Evolutionary conservation across 2,329 filamentous ascomycete species (phyloP).

Genomic region (Fusarium tupiense): DNA sequence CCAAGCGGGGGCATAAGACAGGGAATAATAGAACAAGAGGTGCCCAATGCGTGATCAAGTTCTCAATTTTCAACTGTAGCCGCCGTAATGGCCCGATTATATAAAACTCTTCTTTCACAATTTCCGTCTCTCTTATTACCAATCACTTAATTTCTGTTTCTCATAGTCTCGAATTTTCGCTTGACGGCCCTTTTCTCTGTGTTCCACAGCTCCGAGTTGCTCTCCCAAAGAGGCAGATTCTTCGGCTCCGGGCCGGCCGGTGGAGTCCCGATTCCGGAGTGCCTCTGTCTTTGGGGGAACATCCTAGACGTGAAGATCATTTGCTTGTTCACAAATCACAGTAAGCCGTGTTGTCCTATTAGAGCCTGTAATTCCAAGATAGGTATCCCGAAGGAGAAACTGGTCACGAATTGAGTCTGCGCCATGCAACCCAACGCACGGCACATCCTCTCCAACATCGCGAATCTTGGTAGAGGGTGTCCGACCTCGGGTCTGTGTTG

Average conservation of each 20-base stretch:
- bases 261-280: conserved; percentile 23
- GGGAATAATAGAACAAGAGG: conserved; percentile 6
- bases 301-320: conserved; percentile 15
- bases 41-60: conserved; percentile 25
- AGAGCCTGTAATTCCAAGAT: conserved; percentile 13
- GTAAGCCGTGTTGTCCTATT: neutral
- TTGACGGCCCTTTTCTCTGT: conserved; percentile 5
- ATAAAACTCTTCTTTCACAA: neutral
- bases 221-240: conserved; percentile 8
- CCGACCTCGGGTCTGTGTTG: conserved; percentile 22
- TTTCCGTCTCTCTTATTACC: neutral
- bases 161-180: neutral
- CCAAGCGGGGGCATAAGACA: conserved; percentile 27
- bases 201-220: conserved; percentile 18
- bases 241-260: conserved; percentile 32
- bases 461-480: conserved; percentile 11
- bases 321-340: conserved; percentile 29
- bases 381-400: conserved; percentile 28
- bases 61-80: neutral
- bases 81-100: conserved; percentile 30
- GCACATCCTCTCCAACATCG: conserved; percentile 9
- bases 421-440: conserved; percentile 19
- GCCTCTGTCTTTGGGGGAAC: conserved; percentile 1
- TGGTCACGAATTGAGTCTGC: conserved; percentile 15
- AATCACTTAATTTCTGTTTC: neutral